A percentile compares a stretch with the other conserved stretches of the same genome.
These are phyloP conservation scores for Crithidia fasciculata DNA, from an alignment of 208 protist species.

Conservation along the genomic window DNA sequence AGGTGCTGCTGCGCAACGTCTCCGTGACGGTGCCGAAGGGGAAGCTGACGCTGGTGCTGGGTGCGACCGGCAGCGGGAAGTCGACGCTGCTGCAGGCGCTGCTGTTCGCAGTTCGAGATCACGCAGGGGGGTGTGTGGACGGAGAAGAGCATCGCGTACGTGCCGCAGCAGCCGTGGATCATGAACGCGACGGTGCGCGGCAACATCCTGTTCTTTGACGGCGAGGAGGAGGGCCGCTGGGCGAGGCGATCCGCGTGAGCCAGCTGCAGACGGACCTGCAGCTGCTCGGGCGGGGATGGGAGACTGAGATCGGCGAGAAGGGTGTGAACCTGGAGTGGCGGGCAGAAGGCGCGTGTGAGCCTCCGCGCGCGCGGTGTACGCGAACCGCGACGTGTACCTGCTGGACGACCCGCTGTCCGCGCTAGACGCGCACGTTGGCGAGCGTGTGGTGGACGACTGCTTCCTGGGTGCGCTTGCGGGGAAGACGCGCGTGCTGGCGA, in stretches of 20 bases:
- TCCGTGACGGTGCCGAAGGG: conserved; percentile 45
- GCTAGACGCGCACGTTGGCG: conserved; percentile 92
- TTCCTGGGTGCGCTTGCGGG: conserved; percentile 47
- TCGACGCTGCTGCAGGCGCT: conserved; percentile 57
- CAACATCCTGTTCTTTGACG: conserved; percentile 91
- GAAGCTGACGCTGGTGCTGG: conserved; percentile 72
- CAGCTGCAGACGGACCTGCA: conserved; percentile 75
- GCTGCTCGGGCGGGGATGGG: conserved; percentile 38
- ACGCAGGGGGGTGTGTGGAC: conserved; percentile 31
- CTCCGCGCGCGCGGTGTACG: too few species aligned
- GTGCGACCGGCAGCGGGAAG: conserved; percentile 79
- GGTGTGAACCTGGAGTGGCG: conserved; percentile 53
- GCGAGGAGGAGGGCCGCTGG: conserved; percentile 42
- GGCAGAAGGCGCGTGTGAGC: too few species aligned
- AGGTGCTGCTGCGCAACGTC: conserved; percentile 43
- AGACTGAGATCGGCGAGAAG: conserved; percentile 46
- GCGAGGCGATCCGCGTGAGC: conserved; percentile 46
- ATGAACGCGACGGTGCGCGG: conserved; percentile 88
- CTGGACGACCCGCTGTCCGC: conserved; percentile 92
- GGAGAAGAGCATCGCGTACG: conserved; percentile 71
- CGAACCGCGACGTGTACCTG: too few species aligned
- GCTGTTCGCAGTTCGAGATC: conserved; percentile 43
- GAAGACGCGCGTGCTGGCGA: conserved; percentile 89
- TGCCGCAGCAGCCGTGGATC: conserved; percentile 90
- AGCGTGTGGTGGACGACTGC: conserved; percentile 52